Percentiles rank a stretch among this genome's conserved stretches.
Evolutionary conservation across 2,329 filamentous ascomycete species (phyloP).

Genomic region (Xenosphaeropsis pyriputrescens): DNA sequence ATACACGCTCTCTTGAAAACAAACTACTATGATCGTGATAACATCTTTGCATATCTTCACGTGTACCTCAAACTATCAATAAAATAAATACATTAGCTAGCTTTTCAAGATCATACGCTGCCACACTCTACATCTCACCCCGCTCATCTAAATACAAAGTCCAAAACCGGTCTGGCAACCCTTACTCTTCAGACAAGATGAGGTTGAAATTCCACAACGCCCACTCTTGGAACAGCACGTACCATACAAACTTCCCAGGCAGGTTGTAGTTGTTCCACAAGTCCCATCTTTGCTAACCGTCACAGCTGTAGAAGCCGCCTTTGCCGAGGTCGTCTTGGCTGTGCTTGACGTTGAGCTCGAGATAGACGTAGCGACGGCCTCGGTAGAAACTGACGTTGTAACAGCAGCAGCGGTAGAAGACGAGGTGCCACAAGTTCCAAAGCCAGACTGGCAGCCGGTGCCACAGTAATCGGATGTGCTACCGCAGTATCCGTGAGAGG

Average conservation of each 20-base stretch:
- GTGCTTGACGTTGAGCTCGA: neutral
- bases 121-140: no score
- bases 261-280: constrained; percentile 5
- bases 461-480: constrained; percentile 7
- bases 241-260: constrained; percentile 6
- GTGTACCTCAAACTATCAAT: no score
- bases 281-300: constrained; percentile 4
- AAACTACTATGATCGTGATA: no score
- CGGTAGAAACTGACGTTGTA: constrained; percentile 1
- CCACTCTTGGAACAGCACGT: constrained; percentile 8
- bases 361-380: neutral
- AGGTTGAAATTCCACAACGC: constrained; percentile 4
- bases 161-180: constrained; percentile 3
- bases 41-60: no score
- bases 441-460: constrained; percentile 5
- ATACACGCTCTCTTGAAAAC: no score
- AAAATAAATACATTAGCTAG: no score
- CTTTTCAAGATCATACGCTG: no score
- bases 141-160: constrained; percentile 1
- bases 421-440: constrained; percentile 2
- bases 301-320: neutral
- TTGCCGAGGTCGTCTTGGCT: constrained; percentile 2
- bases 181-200: neutral
- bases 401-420: neutral
- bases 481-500: constrained; percentile 9